Conservation (phyloP, 2,329 filamentous ascomycete species). For the Lecanicillium sp. region DNA sequence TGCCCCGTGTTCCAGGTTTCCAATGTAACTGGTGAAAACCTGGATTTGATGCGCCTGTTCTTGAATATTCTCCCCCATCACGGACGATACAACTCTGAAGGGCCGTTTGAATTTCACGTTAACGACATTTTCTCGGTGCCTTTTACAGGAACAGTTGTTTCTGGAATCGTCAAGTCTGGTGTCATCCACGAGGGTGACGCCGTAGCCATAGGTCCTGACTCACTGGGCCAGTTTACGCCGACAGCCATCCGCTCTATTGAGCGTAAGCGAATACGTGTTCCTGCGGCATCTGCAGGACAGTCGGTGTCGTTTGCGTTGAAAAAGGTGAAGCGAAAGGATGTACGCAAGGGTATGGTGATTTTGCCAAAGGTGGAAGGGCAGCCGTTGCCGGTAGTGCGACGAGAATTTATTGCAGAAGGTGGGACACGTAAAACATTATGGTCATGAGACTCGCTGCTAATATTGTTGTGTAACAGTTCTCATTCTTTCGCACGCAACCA, state of each 20-base stretch:
- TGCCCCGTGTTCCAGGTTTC: conserved; percentile 97
- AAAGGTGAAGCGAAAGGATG: conserved; percentile 79
- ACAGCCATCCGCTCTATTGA: conserved; percentile 91
- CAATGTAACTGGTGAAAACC: conserved; percentile 87
- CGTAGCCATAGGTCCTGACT: conserved; percentile 83
- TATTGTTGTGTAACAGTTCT: conserved; percentile 52
- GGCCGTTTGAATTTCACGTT: conserved; percentile 87
- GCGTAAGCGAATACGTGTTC: conserved; percentile 82
- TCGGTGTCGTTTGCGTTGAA: conserved; percentile 88
- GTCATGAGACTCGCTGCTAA: too few species aligned
- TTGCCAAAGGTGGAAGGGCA: conserved; percentile 72
- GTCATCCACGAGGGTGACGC: conserved; percentile 85
- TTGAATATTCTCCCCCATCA: conserved; percentile 93
- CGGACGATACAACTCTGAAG: conserved; percentile 81
- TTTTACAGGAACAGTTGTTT: conserved; percentile 92
- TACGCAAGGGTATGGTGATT: conserved; percentile 97
- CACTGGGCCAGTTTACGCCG: conserved; percentile 77
- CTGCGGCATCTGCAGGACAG: conserved; percentile 82
- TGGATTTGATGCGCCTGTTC: conserved; percentile 86
- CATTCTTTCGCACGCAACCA: conserved; percentile 91
- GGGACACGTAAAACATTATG: too few species aligned
- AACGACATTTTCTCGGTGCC: conserved; percentile 98
- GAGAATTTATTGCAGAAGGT: conserved; percentile 74
- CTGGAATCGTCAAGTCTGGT: conserved; percentile 82
- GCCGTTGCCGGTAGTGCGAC: conserved; percentile 60